Conservation (phyloP, 345 rosid species). For the Eucalyptus polybractea region DNA sequence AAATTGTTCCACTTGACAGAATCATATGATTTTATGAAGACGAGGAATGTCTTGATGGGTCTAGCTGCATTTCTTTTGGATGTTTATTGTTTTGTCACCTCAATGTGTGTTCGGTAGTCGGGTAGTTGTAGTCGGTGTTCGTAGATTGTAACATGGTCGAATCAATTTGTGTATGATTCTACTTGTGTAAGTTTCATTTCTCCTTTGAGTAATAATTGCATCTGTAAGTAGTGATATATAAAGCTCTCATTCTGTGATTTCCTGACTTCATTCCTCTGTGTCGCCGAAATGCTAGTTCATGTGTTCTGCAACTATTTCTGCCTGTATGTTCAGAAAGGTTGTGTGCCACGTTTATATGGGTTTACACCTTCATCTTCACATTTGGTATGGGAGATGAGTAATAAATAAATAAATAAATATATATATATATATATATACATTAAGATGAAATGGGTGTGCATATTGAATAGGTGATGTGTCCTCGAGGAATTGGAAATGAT, state of each 20-base stretch:
- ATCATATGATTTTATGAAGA: constrained; percentile 2
- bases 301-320: neutral
- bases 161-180: neutral
- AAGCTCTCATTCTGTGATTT: neutral
- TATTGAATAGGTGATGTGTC: neutral
- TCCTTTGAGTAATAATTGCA: neutral
- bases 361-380: neutral
- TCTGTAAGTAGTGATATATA: neutral
- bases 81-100: neutral
- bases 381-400: neutral
- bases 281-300: neutral
- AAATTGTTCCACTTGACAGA: constrained; percentile 21
- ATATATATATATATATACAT: neutral
- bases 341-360: neutral
- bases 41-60: neutral
- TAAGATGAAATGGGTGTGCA: neutral
- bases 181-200: neutral
- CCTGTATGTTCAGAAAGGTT: neutral
- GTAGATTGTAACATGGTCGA: neutral
- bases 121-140: neutral
- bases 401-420: too few relatives aligned
- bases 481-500: neutral
- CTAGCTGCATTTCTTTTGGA: neutral
- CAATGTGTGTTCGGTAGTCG: neutral
- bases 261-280: neutral